These are phyloP conservation scores for Pseudisothecium myosuroides DNA, from an alignment of 225 moss, liverwort and hornwort species.

Conservation along the genomic window DNA sequence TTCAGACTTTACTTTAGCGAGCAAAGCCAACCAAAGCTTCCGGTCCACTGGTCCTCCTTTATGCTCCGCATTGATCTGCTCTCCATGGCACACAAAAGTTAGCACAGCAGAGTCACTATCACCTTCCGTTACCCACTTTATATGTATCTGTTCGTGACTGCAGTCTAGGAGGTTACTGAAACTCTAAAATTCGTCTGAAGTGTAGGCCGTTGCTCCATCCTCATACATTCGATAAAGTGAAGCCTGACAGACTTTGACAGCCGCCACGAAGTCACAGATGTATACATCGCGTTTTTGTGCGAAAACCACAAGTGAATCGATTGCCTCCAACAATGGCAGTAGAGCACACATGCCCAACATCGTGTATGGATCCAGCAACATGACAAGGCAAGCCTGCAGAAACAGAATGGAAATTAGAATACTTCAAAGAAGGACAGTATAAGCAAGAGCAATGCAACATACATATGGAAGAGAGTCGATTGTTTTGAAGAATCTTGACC, in stretches of 20 bases:
- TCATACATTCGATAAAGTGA: neutral
- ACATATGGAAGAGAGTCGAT: rapidly evolving
- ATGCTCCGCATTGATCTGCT: neutral
- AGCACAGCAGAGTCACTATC: rapidly evolving
- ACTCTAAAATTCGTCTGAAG: too few relatives aligned
- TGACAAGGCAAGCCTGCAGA: too few relatives aligned
- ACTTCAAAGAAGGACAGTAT: too few relatives aligned
- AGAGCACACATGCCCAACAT: too few relatives aligned
- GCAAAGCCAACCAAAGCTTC: rapidly evolving
- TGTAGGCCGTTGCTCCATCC: rapidly evolving
- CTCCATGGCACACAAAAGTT: neutral
- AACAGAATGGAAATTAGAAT: too few relatives aligned
- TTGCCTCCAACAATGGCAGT: rapidly evolving
- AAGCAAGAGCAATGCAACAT: too few relatives aligned
- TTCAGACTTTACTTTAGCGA: too few relatives aligned
- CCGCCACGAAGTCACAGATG: neutral
- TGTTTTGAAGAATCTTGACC: too few relatives aligned
- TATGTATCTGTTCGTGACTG: neutral
- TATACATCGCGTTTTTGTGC: rapidly evolving
- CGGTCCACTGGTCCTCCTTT: neutral
- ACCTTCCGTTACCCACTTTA: neutral
- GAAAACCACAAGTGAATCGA: neutral
- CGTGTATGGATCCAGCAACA: too few relatives aligned
- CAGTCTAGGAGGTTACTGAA: too few relatives aligned
- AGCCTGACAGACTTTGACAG: neutral